Conservation (phyloP, 129 eudicot species). For the Helichrysum umbraculigerum region DNA sequence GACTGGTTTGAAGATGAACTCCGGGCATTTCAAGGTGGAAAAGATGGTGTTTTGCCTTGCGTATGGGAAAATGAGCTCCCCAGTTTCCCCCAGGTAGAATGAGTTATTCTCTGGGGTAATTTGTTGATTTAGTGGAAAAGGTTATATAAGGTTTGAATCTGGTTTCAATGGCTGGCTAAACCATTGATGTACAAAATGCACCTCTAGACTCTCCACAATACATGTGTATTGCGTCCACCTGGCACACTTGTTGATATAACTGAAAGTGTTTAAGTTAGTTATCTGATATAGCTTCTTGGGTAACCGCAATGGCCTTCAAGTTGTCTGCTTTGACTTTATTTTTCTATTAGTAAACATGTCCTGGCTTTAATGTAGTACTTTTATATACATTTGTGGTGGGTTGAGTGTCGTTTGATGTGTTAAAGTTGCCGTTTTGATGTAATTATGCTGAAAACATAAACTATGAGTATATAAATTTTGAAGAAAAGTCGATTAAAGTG, state of each 20-base stretch:
- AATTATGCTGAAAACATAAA: too few relatives aligned
- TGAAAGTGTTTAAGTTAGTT: background rate
- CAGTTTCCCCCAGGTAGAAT: slow-evolving; percentile 84
- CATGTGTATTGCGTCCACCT: background rate
- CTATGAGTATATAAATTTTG: too few relatives aligned
- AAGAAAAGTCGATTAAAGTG: too few relatives aligned
- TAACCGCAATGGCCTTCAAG: background rate
- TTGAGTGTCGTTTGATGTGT: too few relatives aligned
- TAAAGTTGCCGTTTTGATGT: too few relatives aligned
- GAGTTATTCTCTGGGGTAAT: slow-evolving; percentile 14
- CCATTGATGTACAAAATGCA: background rate
- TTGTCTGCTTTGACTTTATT: slow-evolving; percentile 13
- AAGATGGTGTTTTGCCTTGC: slow-evolving; percentile 89
- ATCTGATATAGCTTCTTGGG: slow-evolving; percentile 22
- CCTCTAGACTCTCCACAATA: background rate
- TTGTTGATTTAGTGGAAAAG: background rate
- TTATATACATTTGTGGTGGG: too few relatives aligned
- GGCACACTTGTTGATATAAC: background rate
- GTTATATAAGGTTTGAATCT: background rate
- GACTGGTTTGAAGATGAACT: slow-evolving; percentile 99
- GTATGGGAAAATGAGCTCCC: slow-evolving; percentile 92
- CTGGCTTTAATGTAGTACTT: background rate
- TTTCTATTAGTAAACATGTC: slow-evolving; percentile 12
- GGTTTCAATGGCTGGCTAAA: slow-evolving; percentile 13
- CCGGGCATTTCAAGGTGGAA: slow-evolving; percentile 96